Evolutionary conservation across 176 grass and related monocot species (phyloP).

Genomic region (Calamus simplicifolius): DNA sequence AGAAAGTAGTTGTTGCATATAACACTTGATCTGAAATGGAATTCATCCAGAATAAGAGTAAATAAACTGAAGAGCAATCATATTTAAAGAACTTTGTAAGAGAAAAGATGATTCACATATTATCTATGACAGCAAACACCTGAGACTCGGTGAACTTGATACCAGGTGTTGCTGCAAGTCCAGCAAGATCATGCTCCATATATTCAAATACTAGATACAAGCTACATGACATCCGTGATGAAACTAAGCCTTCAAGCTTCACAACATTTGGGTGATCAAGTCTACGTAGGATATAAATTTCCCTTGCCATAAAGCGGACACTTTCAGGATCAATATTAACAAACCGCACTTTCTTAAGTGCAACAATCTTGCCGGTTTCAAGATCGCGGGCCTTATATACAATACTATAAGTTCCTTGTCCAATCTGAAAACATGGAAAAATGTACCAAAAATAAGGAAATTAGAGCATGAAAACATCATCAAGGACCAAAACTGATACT

Average conservation of each 20-base stretch:
- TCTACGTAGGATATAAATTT: conserved; percentile 92
- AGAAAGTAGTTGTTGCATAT: conserved; percentile 85
- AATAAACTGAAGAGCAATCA: not conserved
- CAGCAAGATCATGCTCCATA: conserved; percentile 94
- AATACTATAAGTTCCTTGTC: conserved; percentile 96
- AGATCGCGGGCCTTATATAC: conserved; percentile 97
- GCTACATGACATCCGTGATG: conserved; percentile 80
- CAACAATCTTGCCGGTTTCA: conserved; percentile 83
- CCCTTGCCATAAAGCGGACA: conserved; percentile 96
- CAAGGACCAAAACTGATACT: too few relatives aligned
- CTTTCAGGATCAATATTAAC: conserved; percentile 92
- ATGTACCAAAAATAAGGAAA: too few relatives aligned
- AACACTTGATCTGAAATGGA: conserved; percentile 91
- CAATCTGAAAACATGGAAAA: conserved; percentile 48
- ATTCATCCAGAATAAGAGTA: conserved; percentile 23
- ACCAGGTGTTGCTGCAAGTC: conserved; percentile 82
- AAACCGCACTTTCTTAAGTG: conserved; percentile 96
- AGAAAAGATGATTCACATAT: conserved; percentile 2
- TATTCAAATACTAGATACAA: conserved; percentile 98
- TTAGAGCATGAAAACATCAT: too few relatives aligned
- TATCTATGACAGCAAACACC: conserved; percentile 26
- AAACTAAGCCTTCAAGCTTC: conserved; percentile 94
- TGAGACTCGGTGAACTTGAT: conserved; percentile 89
- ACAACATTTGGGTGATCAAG: conserved; percentile 91
- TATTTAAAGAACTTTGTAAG: conserved; percentile 13